These are phyloP conservation scores for Colletotrichum sp. DNA, from an alignment of 2,329 filamentous ascomycete species.

Conservation along the genomic window DNA sequence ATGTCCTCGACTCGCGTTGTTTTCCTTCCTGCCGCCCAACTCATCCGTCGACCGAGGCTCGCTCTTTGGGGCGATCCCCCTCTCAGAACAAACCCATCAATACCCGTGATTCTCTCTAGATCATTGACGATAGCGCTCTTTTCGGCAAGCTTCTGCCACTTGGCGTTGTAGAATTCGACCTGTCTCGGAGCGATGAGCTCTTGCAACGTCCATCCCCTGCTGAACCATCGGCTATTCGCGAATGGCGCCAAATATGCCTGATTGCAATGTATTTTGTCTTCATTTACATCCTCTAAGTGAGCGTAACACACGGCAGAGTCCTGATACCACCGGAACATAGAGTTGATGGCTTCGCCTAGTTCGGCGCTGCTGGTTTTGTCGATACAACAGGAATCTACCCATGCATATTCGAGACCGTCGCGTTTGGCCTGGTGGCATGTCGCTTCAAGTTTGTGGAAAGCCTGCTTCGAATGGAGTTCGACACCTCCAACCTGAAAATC, in stretches of 20 bases:
- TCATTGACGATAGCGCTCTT: neutral
- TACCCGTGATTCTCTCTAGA: neutral
- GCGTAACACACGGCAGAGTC: slow-evolving; percentile 37
- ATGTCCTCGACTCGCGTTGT: slow-evolving; percentile 27
- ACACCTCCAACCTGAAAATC: neutral
- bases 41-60: slow-evolving; percentile 29
- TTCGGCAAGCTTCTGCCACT: neutral
- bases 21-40: slow-evolving; percentile 28
- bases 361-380: slow-evolving; percentile 37
- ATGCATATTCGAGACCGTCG: slow-evolving; percentile 30
- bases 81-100: neutral
- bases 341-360: slow-evolving; percentile 33
- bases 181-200: neutral
- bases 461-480: neutral
- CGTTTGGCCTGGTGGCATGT: neutral
- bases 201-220: neutral
- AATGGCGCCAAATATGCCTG: neutral
- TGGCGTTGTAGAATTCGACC: neutral
- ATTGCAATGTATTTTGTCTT: too few relatives aligned
- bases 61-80: neutral
- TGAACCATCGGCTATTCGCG: neutral
- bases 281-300: slow-evolving; percentile 33
- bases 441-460: neutral
- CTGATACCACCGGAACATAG: slow-evolving; percentile 36
- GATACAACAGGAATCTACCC: slow-evolving; percentile 42